A percentile compares a stretch with the other conserved stretches of the same genome.
These are phyloP conservation scores for Prunus yedoensis DNA, from an alignment of 331 rosid species.

Conservation along the genomic window DNA sequence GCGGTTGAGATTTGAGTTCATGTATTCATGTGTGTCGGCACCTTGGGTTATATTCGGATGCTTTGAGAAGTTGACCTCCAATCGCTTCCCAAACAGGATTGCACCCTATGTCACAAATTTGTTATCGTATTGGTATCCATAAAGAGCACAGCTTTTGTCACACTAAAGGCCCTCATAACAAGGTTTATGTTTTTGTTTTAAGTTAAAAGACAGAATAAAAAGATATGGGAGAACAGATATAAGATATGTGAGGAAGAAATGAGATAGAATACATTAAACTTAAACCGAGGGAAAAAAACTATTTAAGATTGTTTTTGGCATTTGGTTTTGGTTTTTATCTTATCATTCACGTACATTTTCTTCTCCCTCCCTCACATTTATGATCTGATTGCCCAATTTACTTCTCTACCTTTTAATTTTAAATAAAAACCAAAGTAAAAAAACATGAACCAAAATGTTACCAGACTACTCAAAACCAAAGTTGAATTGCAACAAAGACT, in stretches of 20 bases:
- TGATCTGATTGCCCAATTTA: background rate
- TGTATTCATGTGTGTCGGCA: slow-evolving; percentile 86
- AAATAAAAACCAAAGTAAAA: background rate
- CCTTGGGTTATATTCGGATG: slow-evolving; percentile 87
- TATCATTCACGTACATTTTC: background rate
- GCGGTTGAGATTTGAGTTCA: slow-evolving; percentile 90
- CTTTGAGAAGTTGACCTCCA: slow-evolving; percentile 96
- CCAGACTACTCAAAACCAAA: background rate
- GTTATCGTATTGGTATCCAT: slow-evolving; percentile 7
- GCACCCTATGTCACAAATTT: slow-evolving; percentile 58
- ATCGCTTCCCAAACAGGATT: slow-evolving; percentile 76
- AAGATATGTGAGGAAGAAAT: background rate
- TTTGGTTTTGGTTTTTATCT: background rate
- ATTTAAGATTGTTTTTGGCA: background rate
- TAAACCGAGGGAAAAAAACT: background rate
- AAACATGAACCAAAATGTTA: background rate
- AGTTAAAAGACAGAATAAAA: background rate
- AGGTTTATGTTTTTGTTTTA: no score
- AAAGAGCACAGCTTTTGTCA: background rate
- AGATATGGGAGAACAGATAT: background rate
- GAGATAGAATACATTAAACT: background rate
- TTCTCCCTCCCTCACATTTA: background rate
- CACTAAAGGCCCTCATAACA: background rate
- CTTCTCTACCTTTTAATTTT: background rate
- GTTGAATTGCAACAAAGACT: background rate